phyloP scores from a whole-genome alignment of 225 moss, liverwort and hornwort species.

The Sphagnum contortum region DNA sequence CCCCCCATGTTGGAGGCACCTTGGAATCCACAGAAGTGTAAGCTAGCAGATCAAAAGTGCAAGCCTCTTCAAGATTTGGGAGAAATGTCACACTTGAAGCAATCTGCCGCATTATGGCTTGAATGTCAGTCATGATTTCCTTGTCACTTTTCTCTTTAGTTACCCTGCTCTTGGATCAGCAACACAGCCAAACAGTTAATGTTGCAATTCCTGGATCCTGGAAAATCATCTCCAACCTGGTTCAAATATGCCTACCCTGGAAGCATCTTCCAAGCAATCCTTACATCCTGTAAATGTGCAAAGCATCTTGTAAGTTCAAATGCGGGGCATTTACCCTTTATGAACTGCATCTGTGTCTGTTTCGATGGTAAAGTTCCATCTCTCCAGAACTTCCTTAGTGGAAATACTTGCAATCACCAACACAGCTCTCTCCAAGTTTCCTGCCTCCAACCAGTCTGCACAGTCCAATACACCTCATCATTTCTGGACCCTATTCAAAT shows the following conservation, averaged over 20 bases:
- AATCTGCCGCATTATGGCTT: conserved; percentile 91
- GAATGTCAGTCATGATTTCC: conserved; percentile 94
- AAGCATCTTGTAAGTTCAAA: no score
- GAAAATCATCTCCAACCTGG: no score
- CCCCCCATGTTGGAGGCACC: conserved; percentile 88
- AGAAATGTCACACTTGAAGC: conserved; percentile 89
- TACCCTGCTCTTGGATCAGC: conserved; percentile 25
- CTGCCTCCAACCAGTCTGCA: conserved; percentile 83
- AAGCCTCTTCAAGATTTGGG: conserved; percentile 86
- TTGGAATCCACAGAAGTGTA: conserved; percentile 75
- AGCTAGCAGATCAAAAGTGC: conserved; percentile 89
- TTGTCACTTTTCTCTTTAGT: conserved; percentile 73
- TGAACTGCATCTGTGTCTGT: conserved; percentile 76
- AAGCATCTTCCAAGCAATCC: no score
- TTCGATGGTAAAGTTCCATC: conserved; percentile 94
- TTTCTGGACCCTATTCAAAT: no score
- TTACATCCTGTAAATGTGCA: no score
- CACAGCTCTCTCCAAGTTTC: conserved; percentile 76
- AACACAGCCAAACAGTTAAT: background rate
- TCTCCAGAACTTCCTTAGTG: conserved; percentile 80
- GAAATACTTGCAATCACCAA: conserved; percentile 74
- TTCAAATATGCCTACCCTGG: no score
- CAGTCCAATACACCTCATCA: background rate
- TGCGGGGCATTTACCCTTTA: conserved; percentile 39
- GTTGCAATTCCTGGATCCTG: no score